phyloP scores from a whole-genome alignment of 495 filamentous ascomycete species.

The Penicillium parvum region DNA sequence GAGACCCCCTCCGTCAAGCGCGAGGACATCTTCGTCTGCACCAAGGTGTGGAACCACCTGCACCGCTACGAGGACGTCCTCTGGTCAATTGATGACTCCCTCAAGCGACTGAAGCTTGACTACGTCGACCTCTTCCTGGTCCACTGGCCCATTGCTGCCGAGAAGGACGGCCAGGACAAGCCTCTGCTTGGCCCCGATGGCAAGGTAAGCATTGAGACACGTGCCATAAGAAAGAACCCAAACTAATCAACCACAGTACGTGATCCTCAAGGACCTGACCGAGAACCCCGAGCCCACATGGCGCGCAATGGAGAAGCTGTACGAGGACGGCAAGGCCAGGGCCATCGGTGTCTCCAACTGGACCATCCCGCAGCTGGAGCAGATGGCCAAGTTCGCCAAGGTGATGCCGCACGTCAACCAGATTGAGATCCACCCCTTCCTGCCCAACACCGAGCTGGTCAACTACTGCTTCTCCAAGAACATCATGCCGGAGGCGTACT shows the following conservation, averaged over 20 bases:
- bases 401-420: constrained; percentile 75
- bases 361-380: constrained; percentile 63
- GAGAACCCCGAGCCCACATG: constrained; percentile 69
- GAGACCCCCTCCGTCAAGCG: constrained; percentile 60
- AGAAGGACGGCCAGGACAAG: constrained; percentile 53
- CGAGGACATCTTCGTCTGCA: constrained; percentile 72
- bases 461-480: constrained; percentile 63
- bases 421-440: constrained; percentile 90
- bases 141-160: constrained; percentile 71
- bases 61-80: constrained; percentile 65
- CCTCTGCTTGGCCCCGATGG: constrained; percentile 66
- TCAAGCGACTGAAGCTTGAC: constrained; percentile 68
- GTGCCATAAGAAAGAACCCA: constrained; percentile 45
- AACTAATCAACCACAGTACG: constrained; percentile 26
- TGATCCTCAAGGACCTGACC: constrained; percentile 55
- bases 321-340: constrained; percentile 63
- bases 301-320: constrained; percentile 75
- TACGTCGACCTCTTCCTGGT: constrained; percentile 89
- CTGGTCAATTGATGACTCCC: constrained; percentile 61
- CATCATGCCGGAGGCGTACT: constrained; percentile 74
- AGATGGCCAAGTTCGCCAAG: constrained; percentile 62
- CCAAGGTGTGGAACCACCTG: constrained; percentile 67
- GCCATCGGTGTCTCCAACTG: constrained; percentile 91
- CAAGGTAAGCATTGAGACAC: constrained; percentile 51
- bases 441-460: constrained; percentile 69